These are phyloP conservation scores for Trypanosoma grayi DNA, from an alignment of 208 protist genomes.

Conservation along the genomic window DNA sequence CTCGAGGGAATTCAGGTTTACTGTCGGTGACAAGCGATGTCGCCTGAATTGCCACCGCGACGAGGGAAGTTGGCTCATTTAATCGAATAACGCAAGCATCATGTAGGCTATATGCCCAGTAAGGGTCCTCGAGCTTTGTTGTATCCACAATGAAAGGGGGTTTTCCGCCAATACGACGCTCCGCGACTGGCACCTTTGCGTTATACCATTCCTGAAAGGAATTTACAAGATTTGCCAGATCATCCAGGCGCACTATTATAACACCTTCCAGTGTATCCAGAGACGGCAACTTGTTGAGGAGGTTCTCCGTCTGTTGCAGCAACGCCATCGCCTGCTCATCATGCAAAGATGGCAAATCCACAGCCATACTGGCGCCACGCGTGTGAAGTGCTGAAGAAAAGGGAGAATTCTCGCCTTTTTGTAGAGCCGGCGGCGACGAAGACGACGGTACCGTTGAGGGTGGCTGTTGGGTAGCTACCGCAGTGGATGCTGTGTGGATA, in stretches of 20 bases:
- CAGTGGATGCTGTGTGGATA: background rate
- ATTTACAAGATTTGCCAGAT: slow-evolving; percentile 8
- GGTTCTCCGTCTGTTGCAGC: slow-evolving; percentile 8
- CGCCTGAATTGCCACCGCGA: slow-evolving; percentile 34
- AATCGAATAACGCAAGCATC: slow-evolving; percentile 27
- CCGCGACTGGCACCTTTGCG: background rate
- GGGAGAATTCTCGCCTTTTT: background rate
- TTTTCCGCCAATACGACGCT: slow-evolving; percentile 9
- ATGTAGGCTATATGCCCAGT: slow-evolving; percentile 12
- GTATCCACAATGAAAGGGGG: background rate
- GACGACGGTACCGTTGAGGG: background rate
- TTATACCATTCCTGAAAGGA: slow-evolving; percentile 23
- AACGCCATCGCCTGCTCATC: slow-evolving; percentile 5
- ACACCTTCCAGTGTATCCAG: slow-evolving; percentile 2
- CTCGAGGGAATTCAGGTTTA: background rate
- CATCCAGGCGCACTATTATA: background rate
- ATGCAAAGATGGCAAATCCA: background rate
- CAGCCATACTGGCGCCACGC: background rate
- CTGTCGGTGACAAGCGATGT: background rate
- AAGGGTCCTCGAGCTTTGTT: slow-evolving; percentile 11
- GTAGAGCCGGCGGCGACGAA: background rate
- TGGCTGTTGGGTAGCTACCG: background rate
- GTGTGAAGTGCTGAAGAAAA: background rate
- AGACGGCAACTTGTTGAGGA: slow-evolving; percentile 2
- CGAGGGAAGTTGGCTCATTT: slow-evolving; percentile 50